Evolutionary conservation across 2,329 filamentous ascomycete species (phyloP).

Genomic region (Fusarium chaquense): DNA sequence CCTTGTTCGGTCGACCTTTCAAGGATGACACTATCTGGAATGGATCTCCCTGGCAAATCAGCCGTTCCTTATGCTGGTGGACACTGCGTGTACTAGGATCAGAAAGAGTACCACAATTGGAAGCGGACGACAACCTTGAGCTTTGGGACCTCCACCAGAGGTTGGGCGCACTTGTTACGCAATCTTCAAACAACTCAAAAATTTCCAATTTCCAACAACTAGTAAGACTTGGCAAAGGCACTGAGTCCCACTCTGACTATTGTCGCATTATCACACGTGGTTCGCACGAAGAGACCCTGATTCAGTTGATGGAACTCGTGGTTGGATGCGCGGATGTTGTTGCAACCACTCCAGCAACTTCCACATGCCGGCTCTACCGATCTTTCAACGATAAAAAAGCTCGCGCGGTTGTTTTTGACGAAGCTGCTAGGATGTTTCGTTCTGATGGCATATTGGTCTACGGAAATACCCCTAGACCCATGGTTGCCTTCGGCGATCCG

Average conservation of each 20-base stretch:
- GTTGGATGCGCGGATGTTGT: slow-evolving; percentile 2
- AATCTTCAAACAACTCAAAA: rapidly evolving
- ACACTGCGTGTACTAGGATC: slow-evolving; percentile 3
- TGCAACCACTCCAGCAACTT: background rate
- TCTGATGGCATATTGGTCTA: background rate
- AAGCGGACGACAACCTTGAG: background rate
- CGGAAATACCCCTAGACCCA: slow-evolving; percentile 2
- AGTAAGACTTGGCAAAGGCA: background rate
- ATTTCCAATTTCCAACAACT: background rate
- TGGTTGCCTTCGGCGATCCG: slow-evolving; percentile 8
- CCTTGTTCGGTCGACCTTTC: rapidly evolving
- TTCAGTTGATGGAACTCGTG: background rate
- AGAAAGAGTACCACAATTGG: rapidly evolving
- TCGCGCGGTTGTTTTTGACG: background rate
- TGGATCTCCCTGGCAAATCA: background rate
- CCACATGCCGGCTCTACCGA: background rate
- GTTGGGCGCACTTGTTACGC: background rate
- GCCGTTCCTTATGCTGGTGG: slow-evolving; percentile 16
- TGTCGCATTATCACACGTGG: rapidly evolving
- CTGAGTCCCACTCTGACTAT: background rate
- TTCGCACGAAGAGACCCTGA: rapidly evolving
- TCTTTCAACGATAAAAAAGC: background rate
- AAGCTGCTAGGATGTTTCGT: slow-evolving; percentile 3
- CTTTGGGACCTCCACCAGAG: background rate
- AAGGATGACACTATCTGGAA: background rate